phyloP scores from a whole-genome alignment of 345 rosid species.

The Dovyalis caffra region DNA sequence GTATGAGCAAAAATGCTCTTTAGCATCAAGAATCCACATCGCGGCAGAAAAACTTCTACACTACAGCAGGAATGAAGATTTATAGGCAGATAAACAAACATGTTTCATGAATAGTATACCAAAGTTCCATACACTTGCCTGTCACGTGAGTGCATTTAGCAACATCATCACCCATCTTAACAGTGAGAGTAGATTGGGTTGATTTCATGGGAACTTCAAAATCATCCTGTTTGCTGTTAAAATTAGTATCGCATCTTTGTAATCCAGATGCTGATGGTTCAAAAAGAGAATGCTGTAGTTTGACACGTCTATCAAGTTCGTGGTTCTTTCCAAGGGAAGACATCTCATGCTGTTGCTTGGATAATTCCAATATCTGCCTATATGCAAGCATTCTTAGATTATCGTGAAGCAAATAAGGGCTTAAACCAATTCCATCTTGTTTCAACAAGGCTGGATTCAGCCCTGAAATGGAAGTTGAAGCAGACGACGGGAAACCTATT shows the following conservation, averaged over 20 bases:
- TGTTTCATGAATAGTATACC: background rate
- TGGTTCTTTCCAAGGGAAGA: constrained; percentile 29
- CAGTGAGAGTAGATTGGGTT: constrained; percentile 13
- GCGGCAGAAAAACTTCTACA: background rate
- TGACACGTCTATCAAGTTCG: constrained; percentile 21
- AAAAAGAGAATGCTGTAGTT: constrained; percentile 21
- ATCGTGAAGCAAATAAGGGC: constrained; percentile 38
- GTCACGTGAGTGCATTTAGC: constrained; percentile 12
- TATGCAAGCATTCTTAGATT: constrained; percentile 41
- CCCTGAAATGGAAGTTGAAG: too few species aligned
- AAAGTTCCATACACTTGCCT: constrained; percentile 21
- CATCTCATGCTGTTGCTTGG: constrained; percentile 38
- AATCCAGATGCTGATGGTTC: constrained; percentile 27
- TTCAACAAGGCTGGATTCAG: constrained; percentile 19
- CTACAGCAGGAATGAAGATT: background rate
- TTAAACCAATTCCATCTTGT: constrained; percentile 14
- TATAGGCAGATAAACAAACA: constrained; percentile 10
- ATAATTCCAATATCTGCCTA: constrained; percentile 42
- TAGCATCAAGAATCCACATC: background rate
- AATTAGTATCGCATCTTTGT: constrained; percentile 14
- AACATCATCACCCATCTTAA: constrained; percentile 19
- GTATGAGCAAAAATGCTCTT: constrained; percentile 12
- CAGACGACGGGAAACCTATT: too few species aligned
- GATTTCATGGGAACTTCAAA: constrained; percentile 22
- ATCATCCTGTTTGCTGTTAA: constrained; percentile 17